Evolutionary conservation across 352 stramenopile species (phyloP), one percentile per base, ranked within the genome.

Genomic region (Pythium rishiriense): DNA sequence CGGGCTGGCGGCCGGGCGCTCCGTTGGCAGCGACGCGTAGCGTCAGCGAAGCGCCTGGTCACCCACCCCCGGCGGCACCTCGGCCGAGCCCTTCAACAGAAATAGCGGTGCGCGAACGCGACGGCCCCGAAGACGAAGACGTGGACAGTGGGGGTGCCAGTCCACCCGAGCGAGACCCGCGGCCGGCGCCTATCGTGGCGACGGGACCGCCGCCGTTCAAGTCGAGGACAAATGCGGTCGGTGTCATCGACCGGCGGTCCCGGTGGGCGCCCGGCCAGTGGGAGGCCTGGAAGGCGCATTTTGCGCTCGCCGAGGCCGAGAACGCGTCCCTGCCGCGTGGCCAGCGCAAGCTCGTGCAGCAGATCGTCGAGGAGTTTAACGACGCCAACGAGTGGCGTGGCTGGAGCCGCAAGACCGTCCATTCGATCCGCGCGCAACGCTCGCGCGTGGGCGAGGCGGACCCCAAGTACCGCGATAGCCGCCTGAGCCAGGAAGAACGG

Each of bases 341-440:
- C 19, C 11, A 43, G 37, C 37, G 37, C 37, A 49, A 49, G 42
- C 42, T 28, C n/a, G n/a, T 49, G n/a, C n/a, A 49, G 42, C n/a
- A 25, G 42, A 49, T 49, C 42, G 42, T 49, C n/a, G 42, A 49
- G 1, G 42, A 49, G 42, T 49, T 49, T 8, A 49, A 49, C n/a
- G 42, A 25, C 6, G n/a, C 22, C 42, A 19, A 49, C 42, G 42
- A 14, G 7, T 7, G 22, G n/a, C n/a, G 22, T 9, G 42, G 42
- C n/a, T 49, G 42, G 42, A 25, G 8, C 42, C 42, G n/a, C 42
- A 49, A 49, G 42, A 49, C 42, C 42, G 22, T 49, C n/a, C n/a
- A 49, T 21, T 25, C 42, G 42, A 49, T 49, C 15, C 42, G 42
- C n/a, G 22, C 42, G 12, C 42, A 28, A 9, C n/a, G 22, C n/a